Conservation (phyloP, 2,329 filamentous ascomycete species). For the Penicillium rolfsii region DNA sequence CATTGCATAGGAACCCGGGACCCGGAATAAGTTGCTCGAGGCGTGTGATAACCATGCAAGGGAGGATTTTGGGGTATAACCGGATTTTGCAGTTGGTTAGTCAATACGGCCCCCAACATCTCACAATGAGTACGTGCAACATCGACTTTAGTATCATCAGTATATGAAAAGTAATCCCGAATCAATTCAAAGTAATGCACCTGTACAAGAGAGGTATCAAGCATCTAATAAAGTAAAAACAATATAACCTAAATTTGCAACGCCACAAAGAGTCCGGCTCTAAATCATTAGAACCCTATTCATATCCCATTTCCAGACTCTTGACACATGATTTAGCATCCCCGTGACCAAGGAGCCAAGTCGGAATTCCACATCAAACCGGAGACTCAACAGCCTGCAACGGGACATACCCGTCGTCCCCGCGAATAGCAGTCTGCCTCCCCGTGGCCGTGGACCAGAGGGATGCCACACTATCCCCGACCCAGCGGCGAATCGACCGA, state of each 20-base stretch:
- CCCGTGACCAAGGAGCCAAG: neutral
- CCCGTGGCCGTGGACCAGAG: constrained; percentile 38
- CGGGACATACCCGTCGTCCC: constrained; percentile 51
- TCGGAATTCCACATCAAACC: constrained; percentile 21
- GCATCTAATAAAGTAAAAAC: constrained; percentile 6
- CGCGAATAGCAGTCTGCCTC: constrained; percentile 24
- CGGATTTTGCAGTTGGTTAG: constrained; percentile 34
- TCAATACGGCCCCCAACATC: neutral
- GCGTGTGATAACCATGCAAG: constrained; percentile 14
- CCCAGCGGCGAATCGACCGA: constrained; percentile 24
- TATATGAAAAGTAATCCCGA: neutral
- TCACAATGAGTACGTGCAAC: neutral
- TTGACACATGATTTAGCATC: neutral
- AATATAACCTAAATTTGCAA: neutral
- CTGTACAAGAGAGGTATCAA: constrained; percentile 25
- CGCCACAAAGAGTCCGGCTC: neutral
- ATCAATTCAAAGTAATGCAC: constrained; percentile 7
- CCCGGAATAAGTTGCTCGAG: constrained; percentile 8
- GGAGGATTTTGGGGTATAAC: neutral
- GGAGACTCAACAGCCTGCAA: constrained; percentile 49
- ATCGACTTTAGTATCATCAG: neutral
- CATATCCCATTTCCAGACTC: neutral
- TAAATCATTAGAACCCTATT: neutral
- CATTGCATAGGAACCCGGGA: constrained; percentile 14
- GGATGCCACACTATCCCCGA: constrained; percentile 23